Evolutionary conservation across 139 green algal species (phyloP).

Genomic region (Tetradesmus lagerheimii): DNA sequence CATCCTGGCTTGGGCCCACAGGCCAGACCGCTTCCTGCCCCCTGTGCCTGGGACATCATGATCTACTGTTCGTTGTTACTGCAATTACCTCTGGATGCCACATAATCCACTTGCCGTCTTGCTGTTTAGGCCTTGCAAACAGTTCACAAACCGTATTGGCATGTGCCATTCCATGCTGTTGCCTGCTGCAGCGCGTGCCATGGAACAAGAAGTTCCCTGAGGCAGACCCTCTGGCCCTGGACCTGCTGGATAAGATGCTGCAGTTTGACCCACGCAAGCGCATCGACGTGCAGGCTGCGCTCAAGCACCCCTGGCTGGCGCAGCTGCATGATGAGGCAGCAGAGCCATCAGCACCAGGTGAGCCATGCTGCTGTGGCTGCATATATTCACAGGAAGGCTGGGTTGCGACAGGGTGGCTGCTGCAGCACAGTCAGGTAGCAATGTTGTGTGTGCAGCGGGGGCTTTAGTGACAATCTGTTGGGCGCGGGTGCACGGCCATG

Average conservation of each 20-base stretch:
- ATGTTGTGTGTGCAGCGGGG: background rate
- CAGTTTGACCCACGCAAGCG: constrained; percentile 92
- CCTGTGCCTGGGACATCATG: background rate
- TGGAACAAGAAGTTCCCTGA: constrained; percentile 81
- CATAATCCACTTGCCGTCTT: no score
- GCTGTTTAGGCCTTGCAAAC: no score
- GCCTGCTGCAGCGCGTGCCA: constrained; percentile 43
- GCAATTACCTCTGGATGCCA: no score
- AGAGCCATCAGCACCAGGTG: constrained; percentile 79
- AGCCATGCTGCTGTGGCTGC: background rate
- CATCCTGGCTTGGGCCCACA: background rate
- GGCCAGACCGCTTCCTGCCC: background rate
- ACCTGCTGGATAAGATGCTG: constrained; percentile 93
- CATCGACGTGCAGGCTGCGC: constrained; percentile 86
- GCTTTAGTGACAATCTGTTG: no score
- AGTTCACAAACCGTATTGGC: no score
- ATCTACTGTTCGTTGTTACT: no score
- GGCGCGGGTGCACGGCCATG: no score
- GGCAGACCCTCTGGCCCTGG: constrained; percentile 78
- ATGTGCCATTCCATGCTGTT: background rate
- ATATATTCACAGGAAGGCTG: background rate
- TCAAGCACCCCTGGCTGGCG: constrained; percentile 92
- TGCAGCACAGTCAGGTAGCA: background rate
- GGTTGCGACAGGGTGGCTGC: background rate
- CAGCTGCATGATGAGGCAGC: constrained; percentile 84